Evolutionary conservation across 257 asterid species (phyloP), one percentile per base, ranked within the genome.

Genomic region (Primulina eburnea): DNA sequence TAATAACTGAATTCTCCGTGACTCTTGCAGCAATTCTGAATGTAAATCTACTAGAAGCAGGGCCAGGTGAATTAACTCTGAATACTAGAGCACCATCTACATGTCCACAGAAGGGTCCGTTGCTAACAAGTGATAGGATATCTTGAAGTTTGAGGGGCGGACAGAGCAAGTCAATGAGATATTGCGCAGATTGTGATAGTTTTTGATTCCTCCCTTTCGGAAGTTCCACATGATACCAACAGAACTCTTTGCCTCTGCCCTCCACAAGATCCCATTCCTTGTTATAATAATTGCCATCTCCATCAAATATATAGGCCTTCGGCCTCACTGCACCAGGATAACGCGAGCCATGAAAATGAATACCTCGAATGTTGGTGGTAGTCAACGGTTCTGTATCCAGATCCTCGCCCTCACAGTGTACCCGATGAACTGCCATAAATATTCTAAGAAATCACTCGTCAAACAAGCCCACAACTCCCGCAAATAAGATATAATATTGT

Each of bases 151-250:
- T 94, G 20, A 91, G 64, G 16, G 99, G 99, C 3, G 99, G 99
- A 35, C 97, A 91, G 0, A 94, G 92, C 20, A 79, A 88, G 17
- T 87, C 86, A 24, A 94, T 94, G 26, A 94, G 95, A 65, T 83
- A 82, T 32, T 89, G 91, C 1, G 99, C 99, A 12, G 90, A 87
- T 47, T 91, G 97, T 0, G 94, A 82, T 0, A 89, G 89, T 52
- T 81, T 89, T 59, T 88, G 96, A 66, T 91, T 86, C 64, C 89
- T 86, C 64, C 89, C 95, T 76, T 89, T 94, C 0, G 97, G 97
- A 47, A 94, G 96, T 83, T 94, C 97, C 0, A 89, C 99, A 59
- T 94, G 99, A 61, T 88, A 94, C 99, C 99, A 94, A 83, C 99
- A 91, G 68, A 94, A 94, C 57, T 94, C 96, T 77, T 88, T 89